Evolutionary conservation across 2,329 filamentous ascomycete species (phyloP), one percentile per base, ranked within the genome.

Genomic region (Aspergillus pseudotamarii): DNA sequence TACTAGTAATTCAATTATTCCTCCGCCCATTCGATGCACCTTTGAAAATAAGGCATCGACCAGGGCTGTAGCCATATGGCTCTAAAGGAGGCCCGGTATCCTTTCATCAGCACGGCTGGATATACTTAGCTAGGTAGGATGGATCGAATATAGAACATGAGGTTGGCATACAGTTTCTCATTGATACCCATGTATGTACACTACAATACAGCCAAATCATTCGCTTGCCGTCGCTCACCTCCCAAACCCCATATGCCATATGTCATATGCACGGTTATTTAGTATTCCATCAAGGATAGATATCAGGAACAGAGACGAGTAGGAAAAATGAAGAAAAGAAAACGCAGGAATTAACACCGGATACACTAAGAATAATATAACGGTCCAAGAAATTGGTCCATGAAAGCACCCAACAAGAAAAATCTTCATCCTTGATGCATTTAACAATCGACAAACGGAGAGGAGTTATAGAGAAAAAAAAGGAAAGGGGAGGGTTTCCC

Each of bases 161-260:
- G 41, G 23, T 55, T 54, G 59, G 14, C 53, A 61, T 45, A 56
- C 30, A 57, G 9, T 59, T 53, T 62, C 51, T 55, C n/a, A 46
- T 60, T 53, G 46, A 12, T 28, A 62, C 45, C 43, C 63, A 59
- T 66, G 58, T 62, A 64, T 68, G 65, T 67, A 66, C 66, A 66
- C 56, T 68, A 68, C 60, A 66, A 61, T 63, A 66, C 60, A 66
- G 50, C 56, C 57, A 48, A 59, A 55, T 48, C 56, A 62, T 32
- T 41, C 41, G 54, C 57, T 58, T 53, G 41, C 50, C 57, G 54
- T 48, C 51, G 55, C 26, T 48, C 48, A 59, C 57, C 50, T 46
- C 57, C 51, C 41, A 41, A 38, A 48, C 26, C 57, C 45, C 38
- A 62, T 62, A 55, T 60, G 56, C 57, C 57, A 58, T 26, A 65